These are phyloP conservation scores for Lenwebbia sp. DNA, from an alignment of 345 rosid genomes.

Conservation along the genomic window DNA sequence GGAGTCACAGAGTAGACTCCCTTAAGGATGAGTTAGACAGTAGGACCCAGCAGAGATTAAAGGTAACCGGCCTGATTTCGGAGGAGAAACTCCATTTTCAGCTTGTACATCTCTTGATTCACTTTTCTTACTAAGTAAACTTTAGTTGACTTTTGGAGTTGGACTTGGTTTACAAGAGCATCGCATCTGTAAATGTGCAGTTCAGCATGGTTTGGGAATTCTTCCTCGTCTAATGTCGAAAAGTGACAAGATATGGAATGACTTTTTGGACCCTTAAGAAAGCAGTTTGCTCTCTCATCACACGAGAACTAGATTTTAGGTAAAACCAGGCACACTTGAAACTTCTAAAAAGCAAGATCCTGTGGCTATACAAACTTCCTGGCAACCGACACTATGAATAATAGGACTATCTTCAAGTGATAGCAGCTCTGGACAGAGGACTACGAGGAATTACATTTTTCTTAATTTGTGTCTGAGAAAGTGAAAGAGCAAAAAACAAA, in stretches of 20 bases:
- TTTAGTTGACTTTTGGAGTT: neutral
- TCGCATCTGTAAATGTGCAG: neutral
- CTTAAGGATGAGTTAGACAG: neutral
- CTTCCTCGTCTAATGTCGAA: neutral
- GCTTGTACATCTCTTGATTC: neutral
- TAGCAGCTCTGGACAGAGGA: neutral
- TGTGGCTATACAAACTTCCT: neutral
- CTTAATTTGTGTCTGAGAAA: neutral
- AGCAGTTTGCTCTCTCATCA: neutral
- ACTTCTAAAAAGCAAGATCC: neutral
- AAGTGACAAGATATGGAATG: neutral
- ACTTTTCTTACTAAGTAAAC: neutral
- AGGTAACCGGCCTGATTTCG: neutral
- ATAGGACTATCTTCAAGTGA: neutral
- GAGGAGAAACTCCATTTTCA: neutral
- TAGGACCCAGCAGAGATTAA: neutral
- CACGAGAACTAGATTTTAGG: neutral
- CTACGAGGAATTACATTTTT: neutral
- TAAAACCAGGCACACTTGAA: neutral
- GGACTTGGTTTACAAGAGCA: neutral
- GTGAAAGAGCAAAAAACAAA: neutral
- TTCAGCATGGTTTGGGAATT: neutral
- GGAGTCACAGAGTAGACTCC: neutral
- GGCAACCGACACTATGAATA: neutral
- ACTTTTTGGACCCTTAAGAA: neutral